phyloP scores from a whole-genome alignment of 1,284 basidiomycete genomes.

The Cryptococcus sp. region DNA sequence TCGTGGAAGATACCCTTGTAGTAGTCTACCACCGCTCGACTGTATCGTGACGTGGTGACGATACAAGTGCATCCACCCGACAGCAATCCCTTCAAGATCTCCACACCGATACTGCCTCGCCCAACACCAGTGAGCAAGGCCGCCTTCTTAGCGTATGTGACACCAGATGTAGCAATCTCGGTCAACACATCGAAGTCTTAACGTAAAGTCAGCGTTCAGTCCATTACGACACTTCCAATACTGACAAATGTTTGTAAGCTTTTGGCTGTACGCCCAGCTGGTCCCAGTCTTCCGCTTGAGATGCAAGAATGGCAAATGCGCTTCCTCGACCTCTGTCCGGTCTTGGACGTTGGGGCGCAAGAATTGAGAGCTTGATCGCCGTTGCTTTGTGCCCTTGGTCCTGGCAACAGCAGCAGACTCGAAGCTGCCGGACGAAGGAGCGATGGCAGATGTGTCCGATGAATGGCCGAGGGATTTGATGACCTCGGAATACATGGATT shows the following conservation, averaged over 20 bases:
- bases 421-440: constrained; percentile 17
- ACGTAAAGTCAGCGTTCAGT: not conserved
- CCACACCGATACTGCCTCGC: constrained; percentile 95
- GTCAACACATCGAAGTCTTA: constrained; percentile 86
- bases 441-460: constrained; percentile 53
- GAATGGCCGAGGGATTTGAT: constrained; percentile 70
- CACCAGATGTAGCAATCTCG: constrained; percentile 97
- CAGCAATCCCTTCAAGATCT: constrained; percentile 93
- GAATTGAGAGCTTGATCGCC: constrained; percentile 91
- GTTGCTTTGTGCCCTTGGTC: constrained; percentile 52
- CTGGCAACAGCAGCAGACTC: constrained; percentile 32
- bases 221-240: constrained; percentile 4
- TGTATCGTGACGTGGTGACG: constrained; percentile 95
- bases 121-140: constrained; percentile 96
- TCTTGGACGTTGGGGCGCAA: constrained; percentile 79
- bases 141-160: constrained; percentile 98
- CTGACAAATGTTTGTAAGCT: constrained; percentile 80
- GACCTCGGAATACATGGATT: constrained; percentile 93
- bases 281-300: constrained; percentile 96
- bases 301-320: constrained; percentile 92
- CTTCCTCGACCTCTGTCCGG: constrained; percentile 72
- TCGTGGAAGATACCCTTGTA: constrained; percentile 98
- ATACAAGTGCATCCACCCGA: constrained; percentile 95
- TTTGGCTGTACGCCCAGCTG: constrained; percentile 94
- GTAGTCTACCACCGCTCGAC: constrained; percentile 91